These are phyloP conservation scores for Salix purpurea DNA, from an alignment of 345 rosid species.

Conservation along the genomic window DNA sequence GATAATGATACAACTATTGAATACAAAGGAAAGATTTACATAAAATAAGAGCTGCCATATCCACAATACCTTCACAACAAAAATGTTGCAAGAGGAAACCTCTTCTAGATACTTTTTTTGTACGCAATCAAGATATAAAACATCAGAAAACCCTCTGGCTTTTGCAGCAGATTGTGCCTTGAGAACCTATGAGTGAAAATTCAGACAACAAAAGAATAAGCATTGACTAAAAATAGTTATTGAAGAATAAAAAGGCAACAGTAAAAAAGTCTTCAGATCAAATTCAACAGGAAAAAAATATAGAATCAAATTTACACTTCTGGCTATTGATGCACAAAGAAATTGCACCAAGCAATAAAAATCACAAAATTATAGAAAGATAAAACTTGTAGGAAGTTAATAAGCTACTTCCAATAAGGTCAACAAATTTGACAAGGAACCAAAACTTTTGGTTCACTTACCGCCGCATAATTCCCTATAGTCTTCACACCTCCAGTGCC, in stretches of 20 bases:
- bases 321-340: not conserved
- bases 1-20: not conserved
- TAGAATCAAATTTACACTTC: not conserved
- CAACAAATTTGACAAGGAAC: not conserved
- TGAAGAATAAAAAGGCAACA: no score
- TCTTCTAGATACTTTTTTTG: slow-evolving; percentile 80
- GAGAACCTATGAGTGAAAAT: slow-evolving; percentile 49
- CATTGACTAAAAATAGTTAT: no score
- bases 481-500: slow-evolving; percentile 96
- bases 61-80: slow-evolving; percentile 63
- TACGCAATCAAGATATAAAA: slow-evolving; percentile 84
- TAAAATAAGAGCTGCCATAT: not conserved
- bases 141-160: slow-evolving; percentile 85
- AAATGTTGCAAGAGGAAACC: slow-evolving; percentile 93
- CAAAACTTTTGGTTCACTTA: slow-evolving; percentile 22
- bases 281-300: not conserved
- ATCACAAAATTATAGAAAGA: not conserved
- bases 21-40: not conserved
- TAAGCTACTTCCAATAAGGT: not conserved
- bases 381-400: not conserved
- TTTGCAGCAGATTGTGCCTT: slow-evolving; percentile 83
- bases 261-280: not conserved
- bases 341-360: not conserved
- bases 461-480: slow-evolving; percentile 93
- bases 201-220: no score